Percentiles rank a stretch among this genome's conserved stretches.
phyloP scores from a whole-genome alignment of 176 grass and related monocot species.

The Typha latifolia region DNA sequence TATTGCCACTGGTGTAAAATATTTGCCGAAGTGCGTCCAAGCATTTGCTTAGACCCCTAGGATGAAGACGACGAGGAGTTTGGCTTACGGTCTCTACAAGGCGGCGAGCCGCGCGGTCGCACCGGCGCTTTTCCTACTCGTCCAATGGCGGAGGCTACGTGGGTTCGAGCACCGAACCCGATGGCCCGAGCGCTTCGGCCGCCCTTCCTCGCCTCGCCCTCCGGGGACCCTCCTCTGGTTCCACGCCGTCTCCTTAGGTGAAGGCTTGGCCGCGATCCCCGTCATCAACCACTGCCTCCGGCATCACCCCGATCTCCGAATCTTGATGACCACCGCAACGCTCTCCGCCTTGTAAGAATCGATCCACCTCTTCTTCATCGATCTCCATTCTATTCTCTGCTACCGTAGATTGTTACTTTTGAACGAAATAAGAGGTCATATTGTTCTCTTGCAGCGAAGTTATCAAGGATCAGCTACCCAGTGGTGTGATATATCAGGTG shows the following conservation, averaged over 20 bases:
- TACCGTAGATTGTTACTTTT: background rate
- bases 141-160: conserved; percentile 38
- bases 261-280: conserved; percentile 68
- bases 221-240: conserved; percentile 50
- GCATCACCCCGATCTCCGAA: conserved; percentile 29
- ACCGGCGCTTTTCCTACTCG: conserved; percentile 25
- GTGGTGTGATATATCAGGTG: conserved; percentile 81
- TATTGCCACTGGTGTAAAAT: no score
- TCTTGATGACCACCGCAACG: conserved; percentile 85
- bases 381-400: background rate
- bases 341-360: conserved; percentile 57
- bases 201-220: conserved; percentile 42
- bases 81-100: conserved; percentile 50
- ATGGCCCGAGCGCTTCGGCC: conserved; percentile 51
- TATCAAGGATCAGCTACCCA: conserved; percentile 58
- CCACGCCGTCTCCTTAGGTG: conserved; percentile 80
- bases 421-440: no score
- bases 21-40: no score
- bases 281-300: conserved; percentile 54
- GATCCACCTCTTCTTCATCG: background rate
- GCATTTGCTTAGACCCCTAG: no score
- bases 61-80: conserved; percentile 15
- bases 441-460: conserved; percentile 55
- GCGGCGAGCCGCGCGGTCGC: conserved; percentile 34
- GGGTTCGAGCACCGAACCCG: conserved; percentile 58